phyloP scores from a whole-genome alignment of 1,139 yeast genomes.

The Kodamaea arcana region DNA sequence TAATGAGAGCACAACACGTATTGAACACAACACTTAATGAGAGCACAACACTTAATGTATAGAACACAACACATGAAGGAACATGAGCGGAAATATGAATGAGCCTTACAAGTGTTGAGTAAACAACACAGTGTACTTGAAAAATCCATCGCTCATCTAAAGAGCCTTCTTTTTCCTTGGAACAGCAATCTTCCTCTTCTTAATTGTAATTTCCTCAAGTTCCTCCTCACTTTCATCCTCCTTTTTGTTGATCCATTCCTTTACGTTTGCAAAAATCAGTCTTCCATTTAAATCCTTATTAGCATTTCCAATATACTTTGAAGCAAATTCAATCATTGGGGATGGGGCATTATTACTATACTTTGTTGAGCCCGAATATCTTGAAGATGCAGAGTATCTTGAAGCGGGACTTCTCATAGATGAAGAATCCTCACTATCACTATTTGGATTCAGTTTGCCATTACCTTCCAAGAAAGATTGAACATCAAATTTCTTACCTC shows the following conservation, averaged over 20 bases:
- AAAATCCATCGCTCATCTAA: too few species aligned
- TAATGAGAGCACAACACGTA: too few species aligned
- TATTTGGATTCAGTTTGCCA: slow-evolving; percentile 13
- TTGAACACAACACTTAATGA: too few species aligned
- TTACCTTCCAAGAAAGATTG: slow-evolving; percentile 26
- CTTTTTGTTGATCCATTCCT: slow-evolving; percentile 56
- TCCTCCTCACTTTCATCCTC: slow-evolving; percentile 22
- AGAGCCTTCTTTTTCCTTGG: slow-evolving; percentile 5
- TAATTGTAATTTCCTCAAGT: slow-evolving; percentile 6
- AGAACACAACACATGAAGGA: too few species aligned
- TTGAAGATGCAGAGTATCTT: too few species aligned
- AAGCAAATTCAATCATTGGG: slow-evolving; percentile 60
- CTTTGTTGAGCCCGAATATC: neutral
- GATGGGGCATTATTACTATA: slow-evolving; percentile 24
- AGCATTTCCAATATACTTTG: slow-evolving; percentile 55
- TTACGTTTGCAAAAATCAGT: slow-evolving; percentile 50
- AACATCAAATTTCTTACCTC: slow-evolving; percentile 46
- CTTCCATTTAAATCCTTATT: slow-evolving; percentile 38
- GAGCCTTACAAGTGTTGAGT: too few species aligned
- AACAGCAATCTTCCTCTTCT: slow-evolving; percentile 7
- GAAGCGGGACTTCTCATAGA: too few species aligned
- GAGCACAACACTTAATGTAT: too few species aligned
- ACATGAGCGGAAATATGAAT: too few species aligned
- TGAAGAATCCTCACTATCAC: slow-evolving; percentile 29
- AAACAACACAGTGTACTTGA: too few species aligned